These are phyloP conservation scores for Trichosanthes truncata DNA, from an alignment of 306 rosid species.

Conservation along the genomic window DNA sequence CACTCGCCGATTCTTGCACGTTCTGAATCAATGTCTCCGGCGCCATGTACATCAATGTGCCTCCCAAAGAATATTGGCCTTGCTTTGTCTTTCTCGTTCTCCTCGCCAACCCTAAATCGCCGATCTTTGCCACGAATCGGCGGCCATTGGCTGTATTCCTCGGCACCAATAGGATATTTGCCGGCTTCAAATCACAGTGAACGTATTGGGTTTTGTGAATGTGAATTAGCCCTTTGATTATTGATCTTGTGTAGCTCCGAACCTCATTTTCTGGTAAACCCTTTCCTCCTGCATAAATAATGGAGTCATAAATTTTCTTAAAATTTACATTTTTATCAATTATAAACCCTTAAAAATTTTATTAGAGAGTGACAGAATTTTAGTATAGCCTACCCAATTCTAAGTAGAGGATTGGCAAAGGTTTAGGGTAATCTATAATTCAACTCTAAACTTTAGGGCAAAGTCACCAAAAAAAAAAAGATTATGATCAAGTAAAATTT, in stretches of 20 bases:
- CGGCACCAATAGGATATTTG: conserved; percentile 14
- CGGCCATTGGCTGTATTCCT: neutral
- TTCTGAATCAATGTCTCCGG: conserved; percentile 15
- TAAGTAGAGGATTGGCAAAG: too few relatives aligned
- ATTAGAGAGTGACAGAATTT: too few relatives aligned
- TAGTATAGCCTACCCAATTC: too few relatives aligned
- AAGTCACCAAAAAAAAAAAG: too few relatives aligned
- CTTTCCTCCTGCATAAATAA: neutral
- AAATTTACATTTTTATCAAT: too few relatives aligned
- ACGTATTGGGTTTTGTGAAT: conserved; percentile 10
- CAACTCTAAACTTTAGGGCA: too few relatives aligned
- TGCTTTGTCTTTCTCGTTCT: neutral
- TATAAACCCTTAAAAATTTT: too few relatives aligned
- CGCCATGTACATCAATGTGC: conserved; percentile 19
- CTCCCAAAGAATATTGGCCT: conserved; percentile 16
- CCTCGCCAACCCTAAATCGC: conserved; percentile 22
- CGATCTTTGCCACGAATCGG: conserved; percentile 18
- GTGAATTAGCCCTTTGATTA: conserved; percentile 19
- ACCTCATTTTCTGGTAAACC: conserved; percentile 16
- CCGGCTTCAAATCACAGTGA: conserved; percentile 29
- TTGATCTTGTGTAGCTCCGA: conserved; percentile 10
- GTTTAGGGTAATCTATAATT: too few relatives aligned
- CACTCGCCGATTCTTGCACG: conserved; percentile 11
- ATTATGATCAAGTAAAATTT: too few relatives aligned
- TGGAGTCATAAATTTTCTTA: too few relatives aligned